phyloP scores from a whole-genome alignment of 768 basidiomycete species.

The Kwoniella sp. region DNA sequence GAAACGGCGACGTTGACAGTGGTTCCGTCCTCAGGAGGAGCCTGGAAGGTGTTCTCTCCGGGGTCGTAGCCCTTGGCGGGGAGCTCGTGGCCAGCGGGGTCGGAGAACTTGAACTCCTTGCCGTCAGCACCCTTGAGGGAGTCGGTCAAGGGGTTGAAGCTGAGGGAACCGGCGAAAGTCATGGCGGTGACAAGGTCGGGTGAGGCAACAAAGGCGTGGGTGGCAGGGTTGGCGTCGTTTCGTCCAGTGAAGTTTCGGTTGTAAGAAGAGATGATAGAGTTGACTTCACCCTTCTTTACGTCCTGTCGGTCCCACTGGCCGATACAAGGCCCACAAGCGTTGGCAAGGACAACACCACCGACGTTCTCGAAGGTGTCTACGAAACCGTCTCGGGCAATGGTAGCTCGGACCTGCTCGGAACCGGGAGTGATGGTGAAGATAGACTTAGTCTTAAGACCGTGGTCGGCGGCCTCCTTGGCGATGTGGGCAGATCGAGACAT shows the following conservation, averaged over 20 bases:
- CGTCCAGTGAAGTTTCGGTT: conserved; percentile 99
- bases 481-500: conserved; percentile 97
- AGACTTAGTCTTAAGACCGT: conserved; percentile 85
- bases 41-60: conserved; percentile 94
- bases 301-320: conserved; percentile 99
- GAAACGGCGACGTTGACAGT: conserved; percentile 81
- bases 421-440: conserved; percentile 98
- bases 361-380: conserved; percentile 82
- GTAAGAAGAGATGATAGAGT: conserved; percentile 99
- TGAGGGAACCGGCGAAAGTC: conserved; percentile 87
- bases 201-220: conserved; percentile 64
- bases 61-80: conserved; percentile 95
- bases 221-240: conserved; percentile 98
- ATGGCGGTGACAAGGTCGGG: conserved; percentile 85
- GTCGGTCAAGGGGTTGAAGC: conserved; percentile 96
- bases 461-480: conserved; percentile 79
- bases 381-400: conserved; percentile 93
- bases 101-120: conserved; percentile 95
- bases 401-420: conserved; percentile 96
- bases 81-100: conserved; percentile 86
- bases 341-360: conserved; percentile 92
- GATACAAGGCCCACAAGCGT: conserved; percentile 98
- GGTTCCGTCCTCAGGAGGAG: conserved; percentile 82
- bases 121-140: conserved; percentile 83
- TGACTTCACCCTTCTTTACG: conserved; percentile 92